Conservation (phyloP, 306 rosid species). For the Benincasa hispida region DNA sequence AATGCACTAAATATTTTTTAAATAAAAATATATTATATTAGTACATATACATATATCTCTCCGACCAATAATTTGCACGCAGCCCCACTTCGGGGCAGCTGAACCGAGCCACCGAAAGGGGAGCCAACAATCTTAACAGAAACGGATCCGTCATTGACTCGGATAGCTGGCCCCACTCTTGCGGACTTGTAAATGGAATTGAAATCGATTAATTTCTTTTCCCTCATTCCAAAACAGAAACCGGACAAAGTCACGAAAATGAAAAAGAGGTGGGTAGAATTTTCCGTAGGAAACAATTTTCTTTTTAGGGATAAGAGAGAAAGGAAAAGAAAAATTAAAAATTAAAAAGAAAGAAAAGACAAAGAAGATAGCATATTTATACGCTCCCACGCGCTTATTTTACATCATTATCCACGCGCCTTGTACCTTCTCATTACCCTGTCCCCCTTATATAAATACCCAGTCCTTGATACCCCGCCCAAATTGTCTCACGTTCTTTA, state of each 20-base stretch:
- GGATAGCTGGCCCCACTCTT: background rate
- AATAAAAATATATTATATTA: too few relatives aligned
- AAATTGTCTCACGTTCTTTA: background rate
- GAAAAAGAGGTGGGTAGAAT: slow-evolving; percentile 9
- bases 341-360: background rate
- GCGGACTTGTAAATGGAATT: background rate
- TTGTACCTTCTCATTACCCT: background rate
- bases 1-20: too few relatives aligned
- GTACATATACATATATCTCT: too few relatives aligned
- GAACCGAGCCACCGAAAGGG: background rate
- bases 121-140: background rate
- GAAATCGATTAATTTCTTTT: background rate
- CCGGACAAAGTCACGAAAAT: slow-evolving; percentile 2
- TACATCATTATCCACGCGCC: slow-evolving; percentile 1
- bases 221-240: background rate
- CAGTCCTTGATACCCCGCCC: background rate
- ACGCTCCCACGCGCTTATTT: slow-evolving; percentile 2
- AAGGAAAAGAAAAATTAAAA: background rate
- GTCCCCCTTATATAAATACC: slow-evolving; percentile 9
- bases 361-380: background rate
- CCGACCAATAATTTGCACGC: background rate
- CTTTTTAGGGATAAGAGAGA: background rate
- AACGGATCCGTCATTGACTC: slow-evolving; percentile 1
- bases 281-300: slow-evolving; percentile 7
- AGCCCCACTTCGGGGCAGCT: background rate